These are phyloP conservation scores for Dinochytrium kinnereticum DNA, from an alignment of 371 early-diverging fungal species.

Conservation along the genomic window DNA sequence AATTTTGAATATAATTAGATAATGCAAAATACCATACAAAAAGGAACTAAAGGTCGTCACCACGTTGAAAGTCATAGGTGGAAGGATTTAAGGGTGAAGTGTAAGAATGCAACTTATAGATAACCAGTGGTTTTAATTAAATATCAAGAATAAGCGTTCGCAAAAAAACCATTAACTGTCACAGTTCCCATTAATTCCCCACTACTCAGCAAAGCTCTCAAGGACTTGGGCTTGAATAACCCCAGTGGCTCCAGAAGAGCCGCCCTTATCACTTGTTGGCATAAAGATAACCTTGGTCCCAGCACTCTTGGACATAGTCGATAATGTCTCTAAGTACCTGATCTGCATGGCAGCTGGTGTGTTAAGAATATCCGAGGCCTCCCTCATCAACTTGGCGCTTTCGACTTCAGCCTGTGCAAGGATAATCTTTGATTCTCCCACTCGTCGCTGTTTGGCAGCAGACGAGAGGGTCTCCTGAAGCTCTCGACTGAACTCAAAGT, in stretches of 20 bases:
- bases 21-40: no score
- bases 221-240: conserved; percentile 12
- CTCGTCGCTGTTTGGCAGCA: conserved; percentile 89
- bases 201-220: background rate
- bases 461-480: conserved; percentile 83
- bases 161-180: no score
- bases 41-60: no score
- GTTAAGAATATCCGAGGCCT: conserved; percentile 68
- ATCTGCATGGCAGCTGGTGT: conserved; percentile 71
- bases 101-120: no score
- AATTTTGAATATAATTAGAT: no score
- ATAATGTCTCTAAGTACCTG: conserved; percentile 81
- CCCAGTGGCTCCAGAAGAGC: background rate
- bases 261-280: conserved; percentile 41
- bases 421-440: conserved; percentile 90
- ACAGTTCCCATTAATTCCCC: no score
- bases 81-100: no score
- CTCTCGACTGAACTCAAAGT: conserved; percentile 75
- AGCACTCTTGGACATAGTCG: conserved; percentile 66
- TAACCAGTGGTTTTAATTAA: no score
- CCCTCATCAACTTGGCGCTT: conserved; percentile 90
- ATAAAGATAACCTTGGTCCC: conserved; percentile 75
- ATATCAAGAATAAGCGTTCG: no score
- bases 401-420: conserved; percentile 91
- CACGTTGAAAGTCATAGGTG: no score